These are phyloP conservation scores for Cyclotella atomus DNA, from an alignment of 108 stramenopile genomes.

Conservation along the genomic window DNA sequence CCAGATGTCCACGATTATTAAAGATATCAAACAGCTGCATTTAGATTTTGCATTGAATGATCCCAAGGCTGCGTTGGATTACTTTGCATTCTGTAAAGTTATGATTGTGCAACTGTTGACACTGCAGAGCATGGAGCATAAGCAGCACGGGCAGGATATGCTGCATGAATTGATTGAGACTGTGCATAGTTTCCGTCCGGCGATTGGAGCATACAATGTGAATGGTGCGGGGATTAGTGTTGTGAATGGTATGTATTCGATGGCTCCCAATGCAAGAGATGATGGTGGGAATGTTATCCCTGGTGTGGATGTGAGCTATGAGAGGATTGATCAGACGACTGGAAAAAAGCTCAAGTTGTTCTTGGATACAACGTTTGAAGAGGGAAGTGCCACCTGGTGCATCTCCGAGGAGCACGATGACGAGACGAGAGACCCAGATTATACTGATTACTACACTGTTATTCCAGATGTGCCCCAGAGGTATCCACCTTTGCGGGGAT, in stretches of 20 bases:
- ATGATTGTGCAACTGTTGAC: neutral
- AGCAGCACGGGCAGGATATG: neutral
- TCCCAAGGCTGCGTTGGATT: neutral
- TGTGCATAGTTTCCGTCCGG: neutral
- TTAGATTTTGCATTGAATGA: neutral
- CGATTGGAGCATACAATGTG: neutral
- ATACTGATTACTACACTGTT: slow-evolving; percentile 5
- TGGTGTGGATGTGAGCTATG: neutral
- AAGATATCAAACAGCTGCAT: neutral
- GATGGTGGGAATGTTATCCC: neutral
- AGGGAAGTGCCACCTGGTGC: neutral
- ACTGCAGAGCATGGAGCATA: neutral
- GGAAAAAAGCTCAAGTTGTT: neutral
- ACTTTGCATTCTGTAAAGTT: neutral
- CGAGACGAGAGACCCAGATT: neutral
- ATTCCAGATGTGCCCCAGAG: neutral
- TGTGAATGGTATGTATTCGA: neutral
- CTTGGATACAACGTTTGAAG: neutral
- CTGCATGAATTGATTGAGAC: neutral
- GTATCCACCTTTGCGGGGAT: neutral
- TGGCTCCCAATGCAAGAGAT: neutral
- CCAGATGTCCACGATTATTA: neutral
- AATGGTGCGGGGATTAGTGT: neutral
- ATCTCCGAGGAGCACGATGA: neutral
- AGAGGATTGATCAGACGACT: neutral